Percentiles rank a stretch among this genome's conserved stretches.
These are phyloP conservation scores for Arthroderma uncinatum DNA, from an alignment of 2,329 filamentous ascomycete genomes.

Conservation along the genomic window DNA sequence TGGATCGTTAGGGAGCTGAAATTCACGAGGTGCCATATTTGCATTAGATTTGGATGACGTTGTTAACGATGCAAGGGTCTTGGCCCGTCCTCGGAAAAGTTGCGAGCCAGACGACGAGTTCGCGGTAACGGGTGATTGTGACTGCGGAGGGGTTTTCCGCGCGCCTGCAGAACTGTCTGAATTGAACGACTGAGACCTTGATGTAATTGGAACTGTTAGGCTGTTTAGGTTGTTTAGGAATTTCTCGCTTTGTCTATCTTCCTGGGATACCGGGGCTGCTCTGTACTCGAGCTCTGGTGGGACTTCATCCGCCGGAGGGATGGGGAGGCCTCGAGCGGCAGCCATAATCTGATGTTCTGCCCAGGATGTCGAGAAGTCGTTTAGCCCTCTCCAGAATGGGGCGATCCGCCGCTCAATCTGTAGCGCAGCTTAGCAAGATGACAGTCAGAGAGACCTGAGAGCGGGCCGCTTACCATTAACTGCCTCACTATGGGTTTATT, in stretches of 20 bases:
- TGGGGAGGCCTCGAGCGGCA: slow-evolving; percentile 68
- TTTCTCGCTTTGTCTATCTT: slow-evolving; percentile 43
- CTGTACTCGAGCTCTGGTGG: slow-evolving; percentile 54
- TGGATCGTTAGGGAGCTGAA: slow-evolving; percentile 68
- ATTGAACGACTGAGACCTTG: slow-evolving; percentile 64
- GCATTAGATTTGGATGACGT: slow-evolving; percentile 64
- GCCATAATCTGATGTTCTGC: slow-evolving; percentile 92
- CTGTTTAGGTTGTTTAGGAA: slow-evolving; percentile 60
- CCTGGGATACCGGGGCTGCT: slow-evolving; percentile 40
- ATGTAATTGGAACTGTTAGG: slow-evolving; percentile 67
- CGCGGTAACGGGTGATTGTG: slow-evolving; percentile 42
- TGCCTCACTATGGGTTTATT: slow-evolving; percentile 80
- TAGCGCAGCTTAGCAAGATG: slow-evolving; percentile 10
- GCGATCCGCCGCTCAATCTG: slow-evolving; percentile 87
- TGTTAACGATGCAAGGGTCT: slow-evolving; percentile 74
- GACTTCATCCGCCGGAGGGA: slow-evolving; percentile 74
- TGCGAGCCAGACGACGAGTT: slow-evolving; percentile 40
- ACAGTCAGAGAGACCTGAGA: not conserved
- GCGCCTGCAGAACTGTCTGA: slow-evolving; percentile 61
- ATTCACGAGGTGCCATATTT: slow-evolving; percentile 64
- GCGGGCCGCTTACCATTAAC: slow-evolving; percentile 56
- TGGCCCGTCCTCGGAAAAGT: slow-evolving; percentile 70
- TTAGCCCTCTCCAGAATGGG: slow-evolving; percentile 88
- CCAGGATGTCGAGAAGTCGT: slow-evolving; percentile 82
- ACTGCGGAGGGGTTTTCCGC: slow-evolving; percentile 34